Evolutionary conservation across 768 basidiomycete genomes (phyloP).

Genomic region (Paxillus involutus): DNA sequence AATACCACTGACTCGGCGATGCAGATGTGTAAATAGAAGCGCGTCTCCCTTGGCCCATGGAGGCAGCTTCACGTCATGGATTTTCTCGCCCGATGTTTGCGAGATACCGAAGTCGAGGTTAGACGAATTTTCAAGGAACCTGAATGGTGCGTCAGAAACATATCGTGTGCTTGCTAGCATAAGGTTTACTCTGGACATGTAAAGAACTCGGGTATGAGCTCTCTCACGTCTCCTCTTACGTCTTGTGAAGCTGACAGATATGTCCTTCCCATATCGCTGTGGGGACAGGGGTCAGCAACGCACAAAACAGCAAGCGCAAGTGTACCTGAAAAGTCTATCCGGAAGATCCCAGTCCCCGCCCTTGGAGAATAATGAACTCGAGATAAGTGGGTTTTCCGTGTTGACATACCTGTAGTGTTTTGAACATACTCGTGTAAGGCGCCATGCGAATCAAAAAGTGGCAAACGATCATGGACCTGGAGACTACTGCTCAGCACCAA

Average conservation of each 20-base stretch:
- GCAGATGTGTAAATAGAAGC: constrained; percentile 74
- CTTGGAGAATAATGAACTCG: constrained; percentile 34
- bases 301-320: background rate
- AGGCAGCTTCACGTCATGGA: constrained; percentile 87
- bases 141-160: constrained; percentile 25
- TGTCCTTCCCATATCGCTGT: constrained; percentile 74
- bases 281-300: constrained; percentile 5
- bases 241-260: constrained; percentile 86
- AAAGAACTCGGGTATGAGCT: constrained; percentile 89
- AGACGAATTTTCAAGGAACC: constrained; percentile 81
- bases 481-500: constrained; percentile 2
- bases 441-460: constrained; percentile 89
- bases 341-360: constrained; percentile 96
- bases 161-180: background rate
- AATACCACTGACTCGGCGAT: constrained; percentile 58
- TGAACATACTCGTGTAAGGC: constrained; percentile 95
- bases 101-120: constrained; percentile 78
- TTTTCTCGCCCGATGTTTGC: constrained; percentile 71
- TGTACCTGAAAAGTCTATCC: constrained; percentile 78
- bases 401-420: constrained; percentile 64
- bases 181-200: constrained; percentile 70
- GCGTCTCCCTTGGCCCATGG: constrained; percentile 89
- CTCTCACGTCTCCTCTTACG: constrained; percentile 88
- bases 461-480: constrained; percentile 88
- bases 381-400: background rate